phyloP scores from a whole-genome alignment of 1,284 basidiomycete species.

The Omphalotus olearius region DNA sequence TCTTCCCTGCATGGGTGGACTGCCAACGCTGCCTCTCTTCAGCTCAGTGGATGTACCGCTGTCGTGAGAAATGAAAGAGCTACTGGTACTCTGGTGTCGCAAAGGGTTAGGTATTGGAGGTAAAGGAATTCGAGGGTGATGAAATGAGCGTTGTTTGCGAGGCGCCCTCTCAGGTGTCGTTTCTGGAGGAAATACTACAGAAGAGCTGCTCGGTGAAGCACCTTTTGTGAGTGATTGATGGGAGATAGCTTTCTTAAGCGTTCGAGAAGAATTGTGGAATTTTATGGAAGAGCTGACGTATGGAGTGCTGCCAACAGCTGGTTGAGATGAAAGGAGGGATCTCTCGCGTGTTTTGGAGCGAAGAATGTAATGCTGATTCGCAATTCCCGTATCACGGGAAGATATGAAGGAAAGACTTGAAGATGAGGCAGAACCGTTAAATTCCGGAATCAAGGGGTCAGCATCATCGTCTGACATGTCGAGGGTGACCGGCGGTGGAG shows the following conservation, averaged over 20 bases:
- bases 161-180: conserved; percentile 26
- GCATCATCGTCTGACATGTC: conserved; percentile 20
- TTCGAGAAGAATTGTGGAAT: conserved; percentile 27
- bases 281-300: conserved; percentile 3
- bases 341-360: conserved; percentile 13
- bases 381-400: conserved; percentile 26
- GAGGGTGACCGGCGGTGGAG: conserved; percentile 27
- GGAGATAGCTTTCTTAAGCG: conserved; percentile 53
- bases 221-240: conserved; percentile 47
- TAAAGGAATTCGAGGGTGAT: conserved; percentile 37
- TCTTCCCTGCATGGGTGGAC: conserved; percentile 30
- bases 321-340: not conserved
- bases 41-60: conserved; percentile 22
- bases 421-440: conserved; percentile 29
- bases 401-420: conserved; percentile 41
- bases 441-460: conserved; percentile 10
- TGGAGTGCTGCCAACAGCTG: not conserved
- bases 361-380: conserved; percentile 19
- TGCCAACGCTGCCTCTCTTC: conserved; percentile 28
- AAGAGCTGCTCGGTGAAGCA: conserved; percentile 18
- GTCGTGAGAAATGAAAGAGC: conserved; percentile 22
- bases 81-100: conserved; percentile 25
- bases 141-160: conserved; percentile 44
- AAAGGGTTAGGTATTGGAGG: conserved; percentile 34
- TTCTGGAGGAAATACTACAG: conserved; percentile 21